Base-by-base conservation (phyloP, 176 grass and related monocot genomes). In the Avena atlantica region DNA sequence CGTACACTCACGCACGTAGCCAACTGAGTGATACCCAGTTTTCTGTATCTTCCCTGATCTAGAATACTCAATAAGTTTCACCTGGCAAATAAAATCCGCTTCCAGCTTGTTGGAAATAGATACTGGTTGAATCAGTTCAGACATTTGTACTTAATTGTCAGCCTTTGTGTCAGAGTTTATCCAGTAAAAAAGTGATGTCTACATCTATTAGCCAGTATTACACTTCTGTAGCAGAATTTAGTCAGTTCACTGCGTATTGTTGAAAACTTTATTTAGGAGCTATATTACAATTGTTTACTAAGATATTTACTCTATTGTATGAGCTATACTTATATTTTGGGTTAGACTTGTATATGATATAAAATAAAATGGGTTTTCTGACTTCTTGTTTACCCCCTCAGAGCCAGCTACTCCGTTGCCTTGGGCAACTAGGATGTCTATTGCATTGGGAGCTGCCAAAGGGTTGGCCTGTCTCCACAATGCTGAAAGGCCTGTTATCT, bases 381-480 rank as follows among this genome's bases (percentile, higher is more conserved):
- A 91, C 36, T 50, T 87, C 9, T 53, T 61, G 68, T 55, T 78
- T 85, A 50, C 25, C 0, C 0, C 2, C 76, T 81, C 88, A 98
- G 95, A 91, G 87, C 92, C 95, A 67, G 84, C 93, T 62, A 81
- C 81, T 80, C 81, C 90, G 19, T 88, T 98, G 84, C 88, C 91
- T 25, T 98, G 95, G 95, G 75, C 88, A 6, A 98, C 93, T 16
- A 92, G 95, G 94, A 95, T 98, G 93, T 95, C 91, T 4, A 98
- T 98, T 16, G 95, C 95, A 89, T 58, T 98, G 25, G 95, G 93
- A 81, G 95, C 95, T 85, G 95, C 95, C 70, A 95, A 98, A 92
- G 95, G 95, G 7, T 78, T 98, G 21, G 96, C 96, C 81, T 95
- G 94, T 74, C 96, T 98, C 64, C 96, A 98, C 85, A 94, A 94